phyloP scores from a whole-genome alignment of 129 eudicot species.

The Scalesia atractyloides region DNA sequence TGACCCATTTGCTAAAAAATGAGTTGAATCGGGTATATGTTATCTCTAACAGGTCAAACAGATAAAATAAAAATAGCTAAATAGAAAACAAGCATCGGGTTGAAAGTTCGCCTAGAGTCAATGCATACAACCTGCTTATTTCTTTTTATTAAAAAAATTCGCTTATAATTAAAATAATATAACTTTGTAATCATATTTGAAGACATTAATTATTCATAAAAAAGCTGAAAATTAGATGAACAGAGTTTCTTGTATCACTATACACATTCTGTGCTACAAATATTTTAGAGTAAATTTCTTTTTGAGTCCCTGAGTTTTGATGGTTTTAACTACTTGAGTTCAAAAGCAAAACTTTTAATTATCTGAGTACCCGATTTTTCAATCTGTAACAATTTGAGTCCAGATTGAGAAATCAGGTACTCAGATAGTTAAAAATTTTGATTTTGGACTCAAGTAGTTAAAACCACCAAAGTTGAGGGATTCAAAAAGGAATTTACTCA shows the following conservation, averaged over 20 bases:
- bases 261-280: background rate
- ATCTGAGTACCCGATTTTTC: too few species aligned
- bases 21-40: background rate
- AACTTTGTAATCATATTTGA: background rate
- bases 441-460: too few species aligned
- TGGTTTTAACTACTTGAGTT: too few species aligned
- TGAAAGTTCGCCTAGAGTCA: background rate
- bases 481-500: too few species aligned
- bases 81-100: constrained; percentile 1
- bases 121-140: background rate
- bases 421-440: too few species aligned
- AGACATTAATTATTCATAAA: background rate
- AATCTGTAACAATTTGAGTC: too few species aligned
- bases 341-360: too few species aligned
- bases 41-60: background rate
- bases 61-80: background rate
- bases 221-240: background rate
- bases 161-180: background rate
- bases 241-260: background rate
- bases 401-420: too few species aligned
- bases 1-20: background rate
- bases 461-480: too few species aligned
- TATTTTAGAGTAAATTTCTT: too few species aligned
- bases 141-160: background rate
- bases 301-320: too few species aligned